Percentiles rank a stretch among this genome's conserved stretches.
Conservation (phyloP, 768 basidiomycete genomes). For the Auricularia auricula-judae region DNA sequence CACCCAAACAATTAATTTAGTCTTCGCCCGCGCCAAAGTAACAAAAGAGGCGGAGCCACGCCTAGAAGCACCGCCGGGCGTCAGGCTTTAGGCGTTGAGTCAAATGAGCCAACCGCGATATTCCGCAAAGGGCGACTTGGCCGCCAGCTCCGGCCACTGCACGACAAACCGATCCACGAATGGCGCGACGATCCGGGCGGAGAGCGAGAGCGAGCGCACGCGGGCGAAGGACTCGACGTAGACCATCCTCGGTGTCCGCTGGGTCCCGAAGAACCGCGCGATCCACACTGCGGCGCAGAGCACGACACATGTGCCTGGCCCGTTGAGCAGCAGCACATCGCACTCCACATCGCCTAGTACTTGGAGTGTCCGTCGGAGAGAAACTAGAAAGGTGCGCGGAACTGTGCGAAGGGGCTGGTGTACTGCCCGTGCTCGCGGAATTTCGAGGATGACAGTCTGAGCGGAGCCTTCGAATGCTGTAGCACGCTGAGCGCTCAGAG, state of each 20-base stretch:
- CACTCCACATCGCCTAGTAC: constrained; percentile 24
- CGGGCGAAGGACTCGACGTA: constrained; percentile 95
- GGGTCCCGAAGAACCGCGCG: constrained; percentile 52
- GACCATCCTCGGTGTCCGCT: constrained; percentile 59
- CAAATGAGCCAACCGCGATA: constrained; percentile 59
- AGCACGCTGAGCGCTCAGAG: constrained; percentile 65
- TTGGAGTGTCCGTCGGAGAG: constrained; percentile 22
- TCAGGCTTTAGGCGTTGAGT: constrained; percentile 8
- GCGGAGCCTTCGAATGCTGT: constrained; percentile 40
- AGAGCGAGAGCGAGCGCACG: constrained; percentile 67
- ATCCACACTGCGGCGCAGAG: constrained; percentile 56
- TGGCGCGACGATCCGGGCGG: constrained; percentile 70
- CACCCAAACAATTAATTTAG: too few species aligned
- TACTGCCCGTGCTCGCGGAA: constrained; percentile 83
- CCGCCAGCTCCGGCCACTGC: constrained; percentile 68
- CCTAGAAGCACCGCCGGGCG: too few species aligned
- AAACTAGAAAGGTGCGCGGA: constrained; percentile 55
- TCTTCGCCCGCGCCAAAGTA: too few species aligned
- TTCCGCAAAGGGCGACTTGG: constrained; percentile 32
- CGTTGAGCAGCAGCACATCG: constrained; percentile 81
- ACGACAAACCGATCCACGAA: constrained; percentile 88
- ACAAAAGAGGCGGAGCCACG: too few species aligned
- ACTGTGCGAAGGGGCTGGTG: constrained; percentile 70
- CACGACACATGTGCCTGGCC: constrained; percentile 86
- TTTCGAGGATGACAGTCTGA: constrained; percentile 42